Percentiles rank a stretch among this genome's conserved stretches.
Evolutionary conservation across 805 yeast species (phyloP).

Genomic region (Lachancea dasiensis): DNA sequence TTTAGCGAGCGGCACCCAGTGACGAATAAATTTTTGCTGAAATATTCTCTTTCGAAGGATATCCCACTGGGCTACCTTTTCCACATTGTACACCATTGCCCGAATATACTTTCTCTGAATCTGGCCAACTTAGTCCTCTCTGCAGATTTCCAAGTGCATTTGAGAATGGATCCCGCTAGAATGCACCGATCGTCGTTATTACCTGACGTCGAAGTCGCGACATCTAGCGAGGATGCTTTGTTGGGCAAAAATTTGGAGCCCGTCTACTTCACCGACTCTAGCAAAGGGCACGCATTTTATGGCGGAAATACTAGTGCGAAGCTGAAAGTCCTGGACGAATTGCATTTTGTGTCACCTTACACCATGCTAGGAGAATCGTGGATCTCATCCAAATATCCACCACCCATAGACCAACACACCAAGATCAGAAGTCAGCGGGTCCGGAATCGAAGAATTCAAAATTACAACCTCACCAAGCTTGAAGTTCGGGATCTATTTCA

Average conservation of each 20-base stretch:
- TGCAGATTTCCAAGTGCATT: conserved; percentile 49
- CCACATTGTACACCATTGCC: conserved; percentile 64
- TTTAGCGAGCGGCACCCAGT: conserved; percentile 48
- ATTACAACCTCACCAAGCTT: conserved; percentile 4
- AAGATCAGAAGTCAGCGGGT: conserved; percentile 17
- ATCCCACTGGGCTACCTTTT: conserved; percentile 72
- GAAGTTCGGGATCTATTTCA: conserved; percentile 7
- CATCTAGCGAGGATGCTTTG: conserved; percentile 6
- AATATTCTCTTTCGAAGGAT: conserved; percentile 64
- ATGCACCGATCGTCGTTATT: conserved; percentile 11
- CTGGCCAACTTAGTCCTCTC: conserved; percentile 59
- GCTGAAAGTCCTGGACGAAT: conserved; percentile 8
- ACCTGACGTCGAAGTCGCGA: conserved; percentile 18
- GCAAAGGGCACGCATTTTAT: conserved; percentile 21
- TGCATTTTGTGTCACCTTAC: conserved; percentile 8
- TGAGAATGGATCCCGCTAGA: background rate
- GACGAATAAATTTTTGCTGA: conserved; percentile 53
- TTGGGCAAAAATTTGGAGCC: conserved; percentile 16
- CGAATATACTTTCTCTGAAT: conserved; percentile 49
- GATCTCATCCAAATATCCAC: conserved; percentile 19
- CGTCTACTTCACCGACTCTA: conserved; percentile 28
- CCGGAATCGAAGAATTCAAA: conserved; percentile 6
- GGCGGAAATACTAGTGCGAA: conserved; percentile 6
- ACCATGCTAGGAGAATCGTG: conserved; percentile 13
- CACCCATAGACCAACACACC: conserved; percentile 22